These are phyloP conservation scores for Phytophthora melonis DNA, from an alignment of 352 stramenopile genomes.

Conservation along the genomic window DNA sequence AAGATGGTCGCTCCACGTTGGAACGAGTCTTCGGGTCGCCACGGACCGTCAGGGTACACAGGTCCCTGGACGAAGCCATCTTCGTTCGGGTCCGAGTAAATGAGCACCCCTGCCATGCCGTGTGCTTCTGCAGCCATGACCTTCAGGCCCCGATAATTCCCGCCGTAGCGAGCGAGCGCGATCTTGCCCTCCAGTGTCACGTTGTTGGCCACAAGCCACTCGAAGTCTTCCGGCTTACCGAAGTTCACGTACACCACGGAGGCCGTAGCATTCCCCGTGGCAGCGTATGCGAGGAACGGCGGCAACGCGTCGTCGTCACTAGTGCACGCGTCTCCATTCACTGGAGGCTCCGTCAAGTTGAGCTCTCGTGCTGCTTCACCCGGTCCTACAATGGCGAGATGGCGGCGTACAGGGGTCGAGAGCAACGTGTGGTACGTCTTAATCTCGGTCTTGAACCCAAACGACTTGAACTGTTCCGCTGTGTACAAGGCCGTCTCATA, in stretches of 20 bases:
- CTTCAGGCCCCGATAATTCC: conserved; percentile 61
- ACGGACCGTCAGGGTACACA: conserved; percentile 73
- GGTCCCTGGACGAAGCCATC: conserved; percentile 67
- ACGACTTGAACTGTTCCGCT: conserved; percentile 47
- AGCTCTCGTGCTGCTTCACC: conserved; percentile 29
- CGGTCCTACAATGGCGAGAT: conserved; percentile 51
- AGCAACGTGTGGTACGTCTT: conserved; percentile 72
- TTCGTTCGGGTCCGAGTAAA: conserved; percentile 80
- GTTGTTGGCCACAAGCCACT: conserved; percentile 56
- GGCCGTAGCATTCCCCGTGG: conserved; percentile 66
- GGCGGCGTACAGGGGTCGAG: conserved; percentile 55
- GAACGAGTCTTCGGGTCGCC: conserved; percentile 59
- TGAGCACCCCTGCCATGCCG: conserved; percentile 65
- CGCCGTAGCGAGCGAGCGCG: conserved; percentile 72
- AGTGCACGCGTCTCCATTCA: conserved; percentile 68
- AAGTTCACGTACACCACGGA: conserved; percentile 90
- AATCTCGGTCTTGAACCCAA: conserved; percentile 64
- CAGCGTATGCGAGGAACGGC: conserved; percentile 84
- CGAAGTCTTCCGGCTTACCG: conserved; percentile 73
- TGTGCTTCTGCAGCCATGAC: conserved; percentile 69
- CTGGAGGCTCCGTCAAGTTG: conserved; percentile 57
- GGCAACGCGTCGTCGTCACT: conserved; percentile 57
- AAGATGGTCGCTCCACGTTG: conserved; percentile 77
- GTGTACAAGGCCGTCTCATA: conserved; percentile 61
- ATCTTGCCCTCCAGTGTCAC: conserved; percentile 70